phyloP scores from a whole-genome alignment of 2,329 filamentous ascomycete genomes.

The Coccinonectria pachysandricola region DNA sequence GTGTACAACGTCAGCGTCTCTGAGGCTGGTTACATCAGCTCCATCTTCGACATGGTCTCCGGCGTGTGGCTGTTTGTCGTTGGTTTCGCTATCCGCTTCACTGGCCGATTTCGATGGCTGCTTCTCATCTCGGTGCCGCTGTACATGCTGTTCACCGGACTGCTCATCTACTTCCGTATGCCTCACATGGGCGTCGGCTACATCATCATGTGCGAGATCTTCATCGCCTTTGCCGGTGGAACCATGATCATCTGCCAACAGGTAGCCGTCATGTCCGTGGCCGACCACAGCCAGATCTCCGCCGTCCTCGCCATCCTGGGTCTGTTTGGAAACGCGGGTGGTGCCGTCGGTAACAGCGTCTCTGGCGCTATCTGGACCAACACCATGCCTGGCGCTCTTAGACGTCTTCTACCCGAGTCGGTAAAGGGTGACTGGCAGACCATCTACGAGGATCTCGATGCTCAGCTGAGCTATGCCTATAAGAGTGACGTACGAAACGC shows the following conservation, averaged over 20 bases:
- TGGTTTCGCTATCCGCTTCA: constrained; percentile 31
- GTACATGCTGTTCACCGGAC: constrained; percentile 38
- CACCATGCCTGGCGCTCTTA: constrained; percentile 23
- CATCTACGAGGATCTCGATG: constrained; percentile 24
- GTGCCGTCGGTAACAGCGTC: constrained; percentile 31
- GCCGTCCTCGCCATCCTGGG: constrained; percentile 33
- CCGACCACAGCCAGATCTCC: constrained; percentile 40
- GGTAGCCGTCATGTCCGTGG: constrained; percentile 44
- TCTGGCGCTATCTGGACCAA: constrained; percentile 29
- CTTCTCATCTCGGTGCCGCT: constrained; percentile 32
- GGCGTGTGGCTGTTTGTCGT: constrained; percentile 35
- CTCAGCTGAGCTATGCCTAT: constrained; percentile 26
- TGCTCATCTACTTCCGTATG: constrained; percentile 18
- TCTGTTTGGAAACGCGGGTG: constrained; percentile 31
- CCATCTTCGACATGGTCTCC: constrained; percentile 38
- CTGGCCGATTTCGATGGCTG: constrained; percentile 36
- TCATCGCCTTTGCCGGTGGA: constrained; percentile 38
- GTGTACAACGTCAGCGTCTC: constrained; percentile 30
- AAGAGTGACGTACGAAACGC: constrained; percentile 28
- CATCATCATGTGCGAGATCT: constrained; percentile 39
- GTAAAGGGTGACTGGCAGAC: constrained; percentile 26
- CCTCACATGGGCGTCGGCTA: constrained; percentile 29
- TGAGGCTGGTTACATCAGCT: constrained; percentile 32
- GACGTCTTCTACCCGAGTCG: constrained; percentile 24
- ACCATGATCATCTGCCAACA: constrained; percentile 42